Evolutionary conservation across 768 basidiomycete species (phyloP).

Genomic region (Russula ochroleuca): DNA sequence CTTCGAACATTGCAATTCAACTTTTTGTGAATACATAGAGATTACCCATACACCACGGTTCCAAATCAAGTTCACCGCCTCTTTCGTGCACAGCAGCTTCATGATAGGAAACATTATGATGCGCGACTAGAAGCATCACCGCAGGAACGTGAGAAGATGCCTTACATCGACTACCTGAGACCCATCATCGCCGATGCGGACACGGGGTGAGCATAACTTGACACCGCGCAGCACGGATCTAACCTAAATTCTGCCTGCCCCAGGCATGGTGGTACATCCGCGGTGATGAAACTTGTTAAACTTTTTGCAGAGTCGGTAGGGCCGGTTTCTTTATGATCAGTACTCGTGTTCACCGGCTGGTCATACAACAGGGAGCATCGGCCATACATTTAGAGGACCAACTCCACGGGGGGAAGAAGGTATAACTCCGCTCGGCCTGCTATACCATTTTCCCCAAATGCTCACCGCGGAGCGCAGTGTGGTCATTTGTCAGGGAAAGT

Average conservation of each 20-base stretch:
- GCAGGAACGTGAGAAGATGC: constrained; percentile 63
- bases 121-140: constrained; percentile 65
- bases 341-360: constrained; percentile 13
- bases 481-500: constrained; percentile 91
- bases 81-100: constrained; percentile 86
- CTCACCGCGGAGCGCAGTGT: constrained; percentile 43
- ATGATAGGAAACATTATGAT: constrained; percentile 91
- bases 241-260: background rate
- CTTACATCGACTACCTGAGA: constrained; percentile 81
- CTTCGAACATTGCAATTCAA: background rate
- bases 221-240: constrained; percentile 13
- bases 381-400: constrained; percentile 94
- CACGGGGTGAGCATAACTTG: constrained; percentile 64
- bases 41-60: constrained; percentile 95
- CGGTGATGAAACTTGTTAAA: constrained; percentile 92
- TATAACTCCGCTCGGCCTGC: constrained; percentile 28
- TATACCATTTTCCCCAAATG: background rate
- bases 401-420: constrained; percentile 91
- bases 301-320: constrained; percentile 87
- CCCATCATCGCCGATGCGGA: constrained; percentile 95
- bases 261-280: constrained; percentile 88
- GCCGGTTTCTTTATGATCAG: constrained; percentile 5
- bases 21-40: constrained; percentile 43
- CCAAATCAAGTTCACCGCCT: constrained; percentile 93
- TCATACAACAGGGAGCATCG: constrained; percentile 63